Evolutionary conservation across 805 yeast species (phyloP), one percentile per base, ranked within the genome.

Genomic region (Suhomyces prunicola): DNA sequence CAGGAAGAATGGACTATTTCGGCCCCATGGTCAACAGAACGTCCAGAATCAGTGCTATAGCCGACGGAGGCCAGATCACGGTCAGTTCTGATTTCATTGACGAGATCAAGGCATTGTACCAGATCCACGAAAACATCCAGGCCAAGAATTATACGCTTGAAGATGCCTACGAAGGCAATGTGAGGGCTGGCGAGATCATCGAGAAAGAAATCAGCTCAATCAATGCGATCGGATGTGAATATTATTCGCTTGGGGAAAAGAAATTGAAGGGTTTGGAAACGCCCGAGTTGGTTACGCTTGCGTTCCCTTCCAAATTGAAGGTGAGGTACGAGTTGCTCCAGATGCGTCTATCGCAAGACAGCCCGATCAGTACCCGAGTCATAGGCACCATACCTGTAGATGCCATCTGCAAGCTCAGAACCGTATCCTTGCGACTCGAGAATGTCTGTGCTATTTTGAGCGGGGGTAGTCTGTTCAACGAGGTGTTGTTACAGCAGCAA

Each of bases 1-100:
- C 99, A 0, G 84, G 91, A 60, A 84, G 99, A 74, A 94, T 94
- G 99, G 99, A 94, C 72, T 94, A 94, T 70, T 88, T 94, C 62
- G 99, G 99, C 0, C 99, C 99, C 0, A 92, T 94, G 91, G 99
- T 94, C 31, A 94, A 94, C 64, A 80, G 97, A 49, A 90, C 99
- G 0, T 86, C 98, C 1, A 80, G 99, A 62, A 93, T 94, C 24
- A 86, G 92, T 65, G 88, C 96, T 6, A 88, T 90, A 48, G 99
- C 99, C 0, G 97, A 90, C 69, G 99, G 99, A 54, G 99, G 99
- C n/a, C 97, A 93, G 69, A 89, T 93, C 27, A 85, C 96, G 0
- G 79, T 92, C 52, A 87, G 96, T 62, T 79, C 85, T 6, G 97
- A 93, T 68, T 89, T 90, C 63, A 74, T 88, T 59, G 79, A 80